Percentiles rank a stretch among this genome's conserved stretches.
Evolutionary conservation across 2,329 filamentous ascomycete species (phyloP).

Genomic region (Aspergillus quadricinctus): DNA sequence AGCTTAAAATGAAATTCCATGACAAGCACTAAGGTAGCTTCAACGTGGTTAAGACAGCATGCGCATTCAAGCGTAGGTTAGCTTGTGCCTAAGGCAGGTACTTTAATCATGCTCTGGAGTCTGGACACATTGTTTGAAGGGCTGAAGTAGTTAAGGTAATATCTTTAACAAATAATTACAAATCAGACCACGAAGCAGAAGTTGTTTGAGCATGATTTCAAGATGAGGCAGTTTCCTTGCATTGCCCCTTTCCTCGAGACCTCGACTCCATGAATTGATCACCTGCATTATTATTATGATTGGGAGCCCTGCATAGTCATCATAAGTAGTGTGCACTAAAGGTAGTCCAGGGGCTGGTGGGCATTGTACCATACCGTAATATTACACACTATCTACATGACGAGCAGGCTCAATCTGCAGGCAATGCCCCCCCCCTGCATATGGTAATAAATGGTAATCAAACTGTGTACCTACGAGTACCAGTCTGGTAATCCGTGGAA

Average conservation of each 20-base stretch:
- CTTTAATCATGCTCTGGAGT: background rate
- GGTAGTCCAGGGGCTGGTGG: background rate
- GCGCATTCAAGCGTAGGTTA: background rate
- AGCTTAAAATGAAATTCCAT: no score
- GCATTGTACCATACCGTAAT: background rate
- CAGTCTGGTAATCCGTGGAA: background rate
- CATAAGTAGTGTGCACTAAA: background rate
- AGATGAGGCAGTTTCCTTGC: background rate
- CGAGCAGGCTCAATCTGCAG: background rate
- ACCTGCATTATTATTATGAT: no score
- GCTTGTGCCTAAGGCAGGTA: background rate
- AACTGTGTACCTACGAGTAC: background rate
- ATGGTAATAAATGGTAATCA: background rate
- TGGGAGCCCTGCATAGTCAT: no score
- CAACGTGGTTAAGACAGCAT: no score
- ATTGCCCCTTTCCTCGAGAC: background rate
- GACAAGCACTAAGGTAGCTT: no score
- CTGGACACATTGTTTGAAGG: background rate
- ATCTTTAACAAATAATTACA: background rate
- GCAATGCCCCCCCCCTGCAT: background rate
- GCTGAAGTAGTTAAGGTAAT: background rate
- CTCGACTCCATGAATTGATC: background rate
- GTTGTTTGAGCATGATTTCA: background rate
- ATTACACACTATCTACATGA: background rate
- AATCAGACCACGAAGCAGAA: background rate